phyloP scores from a whole-genome alignment of 345 rosid genomes.

The Corchorus capsularis region DNA sequence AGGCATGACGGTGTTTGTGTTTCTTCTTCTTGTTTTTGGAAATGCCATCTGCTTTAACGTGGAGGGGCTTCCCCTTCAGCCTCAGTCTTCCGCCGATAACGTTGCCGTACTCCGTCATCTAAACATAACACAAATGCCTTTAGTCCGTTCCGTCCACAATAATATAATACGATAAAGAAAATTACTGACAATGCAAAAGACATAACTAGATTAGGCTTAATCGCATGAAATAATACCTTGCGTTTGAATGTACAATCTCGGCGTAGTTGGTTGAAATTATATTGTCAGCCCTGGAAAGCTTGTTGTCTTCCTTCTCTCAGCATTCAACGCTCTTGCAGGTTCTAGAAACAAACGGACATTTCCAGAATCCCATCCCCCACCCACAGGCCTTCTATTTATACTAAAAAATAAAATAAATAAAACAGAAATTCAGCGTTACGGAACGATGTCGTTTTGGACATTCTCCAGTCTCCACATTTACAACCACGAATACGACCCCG shows the following conservation, averaged over 20 bases:
- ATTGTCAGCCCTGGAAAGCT: not conserved
- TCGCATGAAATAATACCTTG: not conserved
- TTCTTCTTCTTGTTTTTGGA: slow-evolving; percentile 30
- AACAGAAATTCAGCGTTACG: too few relatives aligned
- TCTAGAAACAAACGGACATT: not conserved
- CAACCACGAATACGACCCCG: not conserved
- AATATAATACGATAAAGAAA: not conserved
- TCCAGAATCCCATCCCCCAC: not conserved
- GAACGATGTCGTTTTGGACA: too few relatives aligned
- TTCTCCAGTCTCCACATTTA: not conserved
- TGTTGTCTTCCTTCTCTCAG: not conserved
- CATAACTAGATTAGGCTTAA: not conserved
- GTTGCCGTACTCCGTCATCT: slow-evolving; percentile 35
- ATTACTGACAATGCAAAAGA: not conserved
- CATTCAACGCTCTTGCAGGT: not conserved
- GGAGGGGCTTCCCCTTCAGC: slow-evolving; percentile 30
- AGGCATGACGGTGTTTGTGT: not conserved
- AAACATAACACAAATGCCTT: not conserved
- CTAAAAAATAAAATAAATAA: too few relatives aligned
- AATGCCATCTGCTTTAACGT: slow-evolving; percentile 19
- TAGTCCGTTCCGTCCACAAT: not conserved
- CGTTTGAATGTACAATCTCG: not conserved
- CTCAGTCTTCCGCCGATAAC: slow-evolving; percentile 31
- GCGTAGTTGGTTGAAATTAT: not conserved
- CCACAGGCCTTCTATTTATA: too few relatives aligned